Conservation (phyloP, 2,329 filamentous ascomycete species). For the Elsinoe fawcettii region DNA sequence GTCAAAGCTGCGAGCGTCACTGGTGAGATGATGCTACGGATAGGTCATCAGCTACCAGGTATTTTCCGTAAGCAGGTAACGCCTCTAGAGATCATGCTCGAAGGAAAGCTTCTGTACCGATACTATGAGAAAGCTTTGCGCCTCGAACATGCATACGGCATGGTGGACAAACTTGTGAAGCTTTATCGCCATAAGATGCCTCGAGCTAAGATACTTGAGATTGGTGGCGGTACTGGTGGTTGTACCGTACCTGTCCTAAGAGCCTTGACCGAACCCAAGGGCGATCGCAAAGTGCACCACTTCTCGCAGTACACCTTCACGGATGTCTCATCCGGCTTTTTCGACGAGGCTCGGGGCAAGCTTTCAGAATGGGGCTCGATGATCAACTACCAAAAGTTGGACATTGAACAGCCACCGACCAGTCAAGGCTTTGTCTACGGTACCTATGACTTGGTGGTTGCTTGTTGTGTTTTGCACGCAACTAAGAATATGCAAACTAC, state of each 20-base stretch:
- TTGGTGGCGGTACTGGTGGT: conserved; percentile 13
- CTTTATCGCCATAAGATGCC: neutral
- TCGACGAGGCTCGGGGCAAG: neutral
- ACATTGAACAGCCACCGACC: conserved; percentile 6
- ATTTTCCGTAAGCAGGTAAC: conserved; percentile 24
- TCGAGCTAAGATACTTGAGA: neutral
- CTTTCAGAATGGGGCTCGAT: neutral
- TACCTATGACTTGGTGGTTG: conserved; percentile 10
- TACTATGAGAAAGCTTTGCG: conserved; percentile 16
- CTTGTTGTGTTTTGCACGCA: neutral
- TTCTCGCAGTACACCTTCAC: conserved; percentile 1
- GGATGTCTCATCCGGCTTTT: conserved; percentile 11
- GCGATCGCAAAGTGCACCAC: neutral
- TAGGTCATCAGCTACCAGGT: conserved; percentile 20
- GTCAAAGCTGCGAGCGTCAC: neutral
- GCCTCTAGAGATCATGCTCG: conserved; percentile 27
- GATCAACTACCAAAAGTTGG: neutral
- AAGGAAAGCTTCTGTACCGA: conserved; percentile 22
- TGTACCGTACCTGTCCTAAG: neutral
- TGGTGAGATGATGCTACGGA: neutral
- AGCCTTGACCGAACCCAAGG: neutral
- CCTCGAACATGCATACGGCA: neutral
- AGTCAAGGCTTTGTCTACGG: conserved; percentile 5
- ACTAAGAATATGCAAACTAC: conserved; percentile 9
- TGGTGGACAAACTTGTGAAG: neutral